phyloP scores from a whole-genome alignment of 805 yeast species.

The Schwanniomyces occidentalis region DNA sequence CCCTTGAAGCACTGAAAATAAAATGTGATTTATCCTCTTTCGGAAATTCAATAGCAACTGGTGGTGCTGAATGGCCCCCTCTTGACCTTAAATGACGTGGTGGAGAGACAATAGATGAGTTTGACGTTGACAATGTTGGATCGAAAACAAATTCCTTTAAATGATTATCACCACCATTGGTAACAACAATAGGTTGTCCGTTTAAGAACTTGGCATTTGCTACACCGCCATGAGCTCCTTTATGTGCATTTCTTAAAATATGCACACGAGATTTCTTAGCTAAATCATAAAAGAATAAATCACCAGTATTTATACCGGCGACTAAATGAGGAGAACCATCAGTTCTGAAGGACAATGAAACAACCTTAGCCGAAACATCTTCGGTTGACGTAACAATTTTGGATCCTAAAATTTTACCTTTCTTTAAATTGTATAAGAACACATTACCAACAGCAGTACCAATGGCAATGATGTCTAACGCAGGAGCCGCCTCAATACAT shows the following conservation, averaged over 20 bases:
- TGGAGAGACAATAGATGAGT: conserved; percentile 70
- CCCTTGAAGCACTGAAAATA: conserved; percentile 82
- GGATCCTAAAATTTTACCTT: conserved; percentile 50
- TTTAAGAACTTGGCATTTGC: conserved; percentile 71
- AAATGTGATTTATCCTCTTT: conserved; percentile 77
- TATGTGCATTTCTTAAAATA: conserved; percentile 69
- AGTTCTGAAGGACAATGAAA: conserved; percentile 81
- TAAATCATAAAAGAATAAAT: conserved; percentile 81
- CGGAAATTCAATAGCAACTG: conserved; percentile 72
- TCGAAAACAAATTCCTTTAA: conserved; percentile 91
- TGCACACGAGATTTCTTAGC: conserved; percentile 74
- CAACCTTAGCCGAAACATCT: conserved; percentile 42
- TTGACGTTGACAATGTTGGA: conserved; percentile 73
- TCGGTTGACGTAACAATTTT: conserved; percentile 50
- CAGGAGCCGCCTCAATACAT: conserved; percentile 82
- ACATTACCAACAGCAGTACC: conserved; percentile 74
- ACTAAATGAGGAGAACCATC: conserved; percentile 86
- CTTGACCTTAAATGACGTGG: conserved; percentile 90
- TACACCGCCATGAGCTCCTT: conserved; percentile 74
- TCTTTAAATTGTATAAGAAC: conserved; percentile 63
- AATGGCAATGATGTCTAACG: conserved; percentile 75
- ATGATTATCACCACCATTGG: conserved; percentile 89
- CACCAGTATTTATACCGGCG: conserved; percentile 77
- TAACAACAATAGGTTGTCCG: conserved; percentile 88
- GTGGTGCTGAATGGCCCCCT: conserved; percentile 97